Conservation (phyloP, 345 rosid genomes). For the Schrenkiella parvula region DNA sequence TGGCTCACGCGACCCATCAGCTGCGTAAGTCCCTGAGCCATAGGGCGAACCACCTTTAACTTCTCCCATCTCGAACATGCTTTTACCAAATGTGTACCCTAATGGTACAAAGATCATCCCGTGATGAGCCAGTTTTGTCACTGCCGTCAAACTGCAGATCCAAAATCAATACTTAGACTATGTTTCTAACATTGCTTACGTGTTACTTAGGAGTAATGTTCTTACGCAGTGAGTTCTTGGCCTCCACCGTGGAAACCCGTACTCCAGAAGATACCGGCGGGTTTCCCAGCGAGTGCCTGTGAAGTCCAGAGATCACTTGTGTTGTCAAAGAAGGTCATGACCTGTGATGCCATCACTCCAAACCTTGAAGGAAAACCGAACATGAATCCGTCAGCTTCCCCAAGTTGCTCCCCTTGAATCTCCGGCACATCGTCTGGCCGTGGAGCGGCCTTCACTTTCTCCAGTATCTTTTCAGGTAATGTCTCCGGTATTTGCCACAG, state of each 20-base stretch:
- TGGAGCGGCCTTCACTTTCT: conserved; percentile 71
- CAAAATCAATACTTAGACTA: neutral
- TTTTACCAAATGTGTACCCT: conserved; percentile 78
- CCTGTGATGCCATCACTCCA: conserved; percentile 93
- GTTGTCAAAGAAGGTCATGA: conserved; percentile 83
- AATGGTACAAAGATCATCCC: conserved; percentile 90
- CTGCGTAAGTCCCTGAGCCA: conserved; percentile 93
- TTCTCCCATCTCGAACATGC: conserved; percentile 88
- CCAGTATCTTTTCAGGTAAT: conserved; percentile 50
- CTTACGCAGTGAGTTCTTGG: conserved; percentile 95
- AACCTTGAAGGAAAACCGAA: conserved; percentile 95
- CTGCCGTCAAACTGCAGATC: conserved; percentile 65
- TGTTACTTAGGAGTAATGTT: neutral
- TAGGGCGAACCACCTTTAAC: conserved; percentile 92
- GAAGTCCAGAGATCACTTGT: conserved; percentile 63
- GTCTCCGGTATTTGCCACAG: conserved; percentile 97
- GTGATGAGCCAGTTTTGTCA: conserved; percentile 84
- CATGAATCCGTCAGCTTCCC: conserved; percentile 87
- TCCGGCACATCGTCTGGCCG: conserved; percentile 73
- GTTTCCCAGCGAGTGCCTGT: conserved; percentile 92
- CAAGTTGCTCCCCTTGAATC: conserved; percentile 68
- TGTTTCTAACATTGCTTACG: neutral
- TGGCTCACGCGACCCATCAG: conserved; percentile 75
- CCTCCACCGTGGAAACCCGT: conserved; percentile 97
- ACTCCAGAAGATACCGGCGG: conserved; percentile 98